Evolutionary conservation across 2,329 filamentous ascomycete genomes (phyloP).

Genomic region (Zasmidium cellare): DNA sequence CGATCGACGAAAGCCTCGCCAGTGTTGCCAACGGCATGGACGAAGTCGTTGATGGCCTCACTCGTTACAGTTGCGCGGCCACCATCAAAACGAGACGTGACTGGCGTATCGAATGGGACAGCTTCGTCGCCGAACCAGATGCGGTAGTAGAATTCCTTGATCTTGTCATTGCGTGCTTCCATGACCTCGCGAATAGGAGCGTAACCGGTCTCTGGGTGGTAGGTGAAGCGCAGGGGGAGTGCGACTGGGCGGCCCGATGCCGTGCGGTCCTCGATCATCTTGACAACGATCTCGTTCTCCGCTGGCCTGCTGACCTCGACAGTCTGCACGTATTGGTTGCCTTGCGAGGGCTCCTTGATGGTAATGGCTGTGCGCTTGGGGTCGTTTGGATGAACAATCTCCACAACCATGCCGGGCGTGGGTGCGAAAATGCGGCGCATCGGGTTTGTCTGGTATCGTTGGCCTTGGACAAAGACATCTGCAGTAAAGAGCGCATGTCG

Average conservation of each 20-base stretch:
- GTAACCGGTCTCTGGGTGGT: slow-evolving; percentile 93
- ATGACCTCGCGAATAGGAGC: slow-evolving; percentile 98
- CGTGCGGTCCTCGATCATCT: slow-evolving; percentile 90
- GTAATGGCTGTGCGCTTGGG: slow-evolving; percentile 80
- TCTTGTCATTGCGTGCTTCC: slow-evolving; percentile 91
- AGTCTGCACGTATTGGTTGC: slow-evolving; percentile 83
- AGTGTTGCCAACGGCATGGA: slow-evolving; percentile 97
- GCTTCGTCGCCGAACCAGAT: slow-evolving; percentile 92
- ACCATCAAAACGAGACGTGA: slow-evolving; percentile 87
- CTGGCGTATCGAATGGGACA: slow-evolving; percentile 78
- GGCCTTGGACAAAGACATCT: slow-evolving; percentile 90
- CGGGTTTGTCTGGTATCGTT: slow-evolving; percentile 96
- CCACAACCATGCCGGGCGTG: slow-evolving; percentile 80
- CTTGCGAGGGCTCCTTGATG: slow-evolving; percentile 82
- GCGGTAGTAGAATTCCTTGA: slow-evolving; percentile 99
- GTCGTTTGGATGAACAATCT: slow-evolving; percentile 80
- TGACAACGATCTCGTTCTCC: slow-evolving; percentile 79
- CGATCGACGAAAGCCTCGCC: slow-evolving; percentile 96
- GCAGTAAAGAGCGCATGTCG: slow-evolving; percentile 90
- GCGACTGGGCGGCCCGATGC: slow-evolving; percentile 80
- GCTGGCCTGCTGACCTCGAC: slow-evolving; percentile 77
- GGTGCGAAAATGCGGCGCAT: slow-evolving; percentile 90
- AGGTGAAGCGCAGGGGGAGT: slow-evolving; percentile 83
- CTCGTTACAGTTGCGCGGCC: slow-evolving; percentile 83
- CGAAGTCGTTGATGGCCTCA: slow-evolving; percentile 95